Evolutionary conservation across 768 basidiomycete species (phyloP).

Genomic region (Kwoniella europaea): DNA sequence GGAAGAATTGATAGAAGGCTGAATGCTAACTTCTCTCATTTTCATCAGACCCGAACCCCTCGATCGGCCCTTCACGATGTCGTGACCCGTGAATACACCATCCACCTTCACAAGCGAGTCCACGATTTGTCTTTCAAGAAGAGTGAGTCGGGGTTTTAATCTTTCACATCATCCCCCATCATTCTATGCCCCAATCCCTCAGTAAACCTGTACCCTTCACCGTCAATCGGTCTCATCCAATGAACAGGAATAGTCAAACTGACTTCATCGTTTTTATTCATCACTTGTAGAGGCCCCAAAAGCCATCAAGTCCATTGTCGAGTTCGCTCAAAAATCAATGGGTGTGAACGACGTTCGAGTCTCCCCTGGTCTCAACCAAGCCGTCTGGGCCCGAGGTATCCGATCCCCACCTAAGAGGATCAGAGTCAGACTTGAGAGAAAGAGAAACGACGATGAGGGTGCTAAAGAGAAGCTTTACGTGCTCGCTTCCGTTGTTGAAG

Average conservation of each 20-base stretch:
- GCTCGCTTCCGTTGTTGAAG: conserved; percentile 80
- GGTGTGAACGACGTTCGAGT: conserved; percentile 91
- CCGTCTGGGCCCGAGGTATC: conserved; percentile 89
- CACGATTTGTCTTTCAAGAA: conserved; percentile 95
- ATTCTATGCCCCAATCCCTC: neutral
- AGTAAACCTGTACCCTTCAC: too few species aligned
- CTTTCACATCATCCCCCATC: neutral
- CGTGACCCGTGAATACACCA: conserved; percentile 97
- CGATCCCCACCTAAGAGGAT: conserved; percentile 91
- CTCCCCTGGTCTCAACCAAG: conserved; percentile 95
- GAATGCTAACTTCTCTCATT: neutral
- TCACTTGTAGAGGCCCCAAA: conserved; percentile 68
- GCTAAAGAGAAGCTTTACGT: conserved; percentile 98
- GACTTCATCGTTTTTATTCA: neutral
- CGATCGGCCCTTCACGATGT: conserved; percentile 98
- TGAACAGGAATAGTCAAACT: too few species aligned
- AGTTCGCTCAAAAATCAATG: conserved; percentile 93
- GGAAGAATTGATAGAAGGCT: neutral
- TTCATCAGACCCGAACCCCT: conserved; percentile 66
- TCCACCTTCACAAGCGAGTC: conserved; percentile 94
- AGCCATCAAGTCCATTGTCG: conserved; percentile 91
- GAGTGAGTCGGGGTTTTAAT: conserved; percentile 61
- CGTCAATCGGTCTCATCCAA: too few species aligned
- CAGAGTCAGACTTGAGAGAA: conserved; percentile 92
- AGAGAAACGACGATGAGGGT: conserved; percentile 98